Conservation (phyloP, 2,329 filamentous ascomycete genomes). For the Pseudocercospora fuligena region DNA sequence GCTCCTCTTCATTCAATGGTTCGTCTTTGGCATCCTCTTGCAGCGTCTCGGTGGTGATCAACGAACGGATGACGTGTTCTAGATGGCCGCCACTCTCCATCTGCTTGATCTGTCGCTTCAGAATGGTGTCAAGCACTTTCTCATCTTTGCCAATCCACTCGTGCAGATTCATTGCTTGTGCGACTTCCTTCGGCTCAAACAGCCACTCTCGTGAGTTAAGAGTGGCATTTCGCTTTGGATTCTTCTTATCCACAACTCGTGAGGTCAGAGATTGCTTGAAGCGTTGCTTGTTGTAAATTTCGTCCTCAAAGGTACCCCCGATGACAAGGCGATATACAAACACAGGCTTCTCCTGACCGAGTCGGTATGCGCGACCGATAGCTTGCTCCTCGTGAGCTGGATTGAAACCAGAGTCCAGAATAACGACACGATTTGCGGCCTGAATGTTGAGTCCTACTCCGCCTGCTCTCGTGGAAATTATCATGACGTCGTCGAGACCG, state of each 20-base stretch:
- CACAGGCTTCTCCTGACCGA: conserved; percentile 80
- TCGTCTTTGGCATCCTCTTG: conserved; percentile 40
- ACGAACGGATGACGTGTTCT: conserved; percentile 33
- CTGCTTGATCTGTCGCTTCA: conserved; percentile 68
- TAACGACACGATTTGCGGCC: conserved; percentile 81
- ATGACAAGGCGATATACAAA: conserved; percentile 82
- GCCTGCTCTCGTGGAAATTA: conserved; percentile 84
- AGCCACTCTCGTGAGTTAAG: conserved; percentile 60
- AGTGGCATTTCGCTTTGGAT: conserved; percentile 69
- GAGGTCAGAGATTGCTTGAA: conserved; percentile 83
- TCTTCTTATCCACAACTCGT: conserved; percentile 83
- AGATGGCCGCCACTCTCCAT: conserved; percentile 49
- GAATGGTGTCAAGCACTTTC: conserved; percentile 64
- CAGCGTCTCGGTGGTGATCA: conserved; percentile 43
- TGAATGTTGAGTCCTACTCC: conserved; percentile 83
- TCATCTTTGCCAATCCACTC: conserved; percentile 64
- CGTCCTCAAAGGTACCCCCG: conserved; percentile 79
- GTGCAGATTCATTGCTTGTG: conserved; percentile 48
- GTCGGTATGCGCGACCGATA: conserved; percentile 81
- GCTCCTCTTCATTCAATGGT: conserved; percentile 39
- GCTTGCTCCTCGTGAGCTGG: conserved; percentile 85
- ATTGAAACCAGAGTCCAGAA: conserved; percentile 84
- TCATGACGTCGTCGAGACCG: conserved; percentile 61
- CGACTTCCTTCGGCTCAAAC: conserved; percentile 60
- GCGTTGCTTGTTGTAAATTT: conserved; percentile 72